Evolutionary conservation across 306 rosid genomes (phyloP).

Genomic region (Prunus dulcis): DNA sequence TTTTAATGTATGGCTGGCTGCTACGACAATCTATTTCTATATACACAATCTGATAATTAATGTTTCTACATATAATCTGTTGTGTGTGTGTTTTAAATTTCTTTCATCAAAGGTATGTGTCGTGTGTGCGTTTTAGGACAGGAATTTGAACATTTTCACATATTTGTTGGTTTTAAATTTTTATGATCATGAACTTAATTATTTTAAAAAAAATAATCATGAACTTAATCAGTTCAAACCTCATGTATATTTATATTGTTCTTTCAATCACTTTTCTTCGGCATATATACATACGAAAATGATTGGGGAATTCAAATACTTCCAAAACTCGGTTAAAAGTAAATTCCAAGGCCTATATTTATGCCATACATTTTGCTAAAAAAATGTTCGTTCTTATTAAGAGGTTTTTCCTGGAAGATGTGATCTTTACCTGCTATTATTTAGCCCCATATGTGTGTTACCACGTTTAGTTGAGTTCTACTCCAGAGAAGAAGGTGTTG

Average conservation of each 20-base stretch:
- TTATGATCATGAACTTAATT: no score
- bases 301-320: background rate
- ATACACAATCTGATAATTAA: background rate
- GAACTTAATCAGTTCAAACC: background rate
- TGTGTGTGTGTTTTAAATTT: background rate
- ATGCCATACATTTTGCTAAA: background rate
- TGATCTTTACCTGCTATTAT: background rate
- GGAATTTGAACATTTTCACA: background rate
- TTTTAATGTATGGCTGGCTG: background rate
- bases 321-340: background rate
- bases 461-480: background rate
- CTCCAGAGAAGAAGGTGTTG: background rate
- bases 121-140: background rate
- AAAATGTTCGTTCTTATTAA: background rate
- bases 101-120: background rate
- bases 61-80: background rate
- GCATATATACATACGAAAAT: background rate
- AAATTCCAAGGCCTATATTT: background rate
- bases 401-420: background rate
- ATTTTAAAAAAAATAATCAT: no score
- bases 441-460: background rate
- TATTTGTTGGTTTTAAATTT: background rate
- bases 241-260: background rate
- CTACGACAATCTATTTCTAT: background rate
- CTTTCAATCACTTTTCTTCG: background rate